Conservation (phyloP, 176 grass and related monocot species). For the Saccharum spontaneum region DNA sequence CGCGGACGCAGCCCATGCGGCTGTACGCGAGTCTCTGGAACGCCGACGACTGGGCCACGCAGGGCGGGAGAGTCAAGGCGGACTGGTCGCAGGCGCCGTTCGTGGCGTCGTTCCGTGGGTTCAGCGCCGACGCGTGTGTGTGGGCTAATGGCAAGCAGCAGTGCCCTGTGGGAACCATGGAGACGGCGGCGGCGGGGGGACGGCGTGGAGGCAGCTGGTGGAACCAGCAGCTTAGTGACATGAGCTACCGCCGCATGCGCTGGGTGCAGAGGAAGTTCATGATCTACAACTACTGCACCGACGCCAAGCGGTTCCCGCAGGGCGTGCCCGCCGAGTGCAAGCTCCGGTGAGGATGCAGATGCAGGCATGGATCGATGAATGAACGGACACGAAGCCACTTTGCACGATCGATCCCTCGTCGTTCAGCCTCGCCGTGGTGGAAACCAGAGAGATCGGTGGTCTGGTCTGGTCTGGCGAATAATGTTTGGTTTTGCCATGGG, state of each 20-base stretch:
- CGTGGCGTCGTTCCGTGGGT: slow-evolving; percentile 56
- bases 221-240: slow-evolving; percentile 59
- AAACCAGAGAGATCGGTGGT: neutral
- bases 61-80: slow-evolving; percentile 68
- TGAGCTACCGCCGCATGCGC: slow-evolving; percentile 46
- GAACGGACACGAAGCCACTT: neutral
- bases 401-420: neutral
- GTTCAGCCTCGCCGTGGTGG: neutral
- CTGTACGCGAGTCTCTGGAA: slow-evolving; percentile 81
- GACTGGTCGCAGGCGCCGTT: slow-evolving; percentile 73
- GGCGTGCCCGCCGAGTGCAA: slow-evolving; percentile 72
- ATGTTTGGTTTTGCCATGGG: no score
- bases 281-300: slow-evolving; percentile 84
- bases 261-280: slow-evolving; percentile 80
- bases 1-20: slow-evolving; percentile 62
- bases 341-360: slow-evolving; percentile 10
- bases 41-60: slow-evolving; percentile 78
- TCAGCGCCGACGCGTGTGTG: slow-evolving; percentile 52
- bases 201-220: slow-evolving; percentile 43
- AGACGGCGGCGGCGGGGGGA: neutral
- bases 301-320: slow-evolving; percentile 64
- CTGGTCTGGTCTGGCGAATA: neutral
- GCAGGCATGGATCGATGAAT: neutral
- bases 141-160: slow-evolving; percentile 5
- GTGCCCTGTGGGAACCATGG: slow-evolving; percentile 40